Base-by-base conservation (phyloP, 2,329 filamentous ascomycete genomes). In the Helotiales sp. region DNA sequence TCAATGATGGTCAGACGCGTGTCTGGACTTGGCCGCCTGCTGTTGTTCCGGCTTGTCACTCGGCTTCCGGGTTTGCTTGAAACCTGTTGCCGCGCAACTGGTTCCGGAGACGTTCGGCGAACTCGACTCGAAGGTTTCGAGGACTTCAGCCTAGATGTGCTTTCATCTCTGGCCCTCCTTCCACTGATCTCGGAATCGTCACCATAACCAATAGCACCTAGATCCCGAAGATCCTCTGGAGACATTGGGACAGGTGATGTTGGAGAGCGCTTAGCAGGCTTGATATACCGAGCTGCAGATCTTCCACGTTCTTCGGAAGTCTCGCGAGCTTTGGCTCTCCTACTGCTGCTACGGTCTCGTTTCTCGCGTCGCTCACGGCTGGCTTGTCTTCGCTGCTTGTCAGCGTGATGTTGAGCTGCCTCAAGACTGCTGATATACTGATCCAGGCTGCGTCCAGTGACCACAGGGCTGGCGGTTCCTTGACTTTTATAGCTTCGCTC, bases 201-300 rank as follows among this genome's bases (percentile, higher is more conserved):
- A 63, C 56, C 69, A 59, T 61, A 74, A 68, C 67, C 63, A 44
- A 61, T 50, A 30, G 68, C 65, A 61, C 81, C 82, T 50, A 88
- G 73, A 65, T 83, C 87, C 68, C 85, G 84, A 59, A 90, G 71
- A 67, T 97, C 92, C 66, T 96, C 91, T 0, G 92, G 92, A 2
- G 93, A 96, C 93, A 97, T 97, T 2, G 93, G 91, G 1, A 96
- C 82, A 0, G 93, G 93, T 0, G 93, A 97, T 1, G 91, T 96
- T 0, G 93, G 93, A 1, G 93, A 97, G 22, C 90, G 82, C 74
- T 96, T 96, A 12, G 86, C 84, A 17, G 89, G 84, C 69, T 86
- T 88, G 61, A 88, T 91, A 63, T 86, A 88, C 22, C 87, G 83
- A 44, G 83, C 80, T 12, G 81, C 77, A 24, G 81, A 81, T 61